Evolutionary conservation across 139 green algal genomes (phyloP), one percentile per base, ranked within the genome.

Genomic region (Haematococcus lacustris): DNA sequence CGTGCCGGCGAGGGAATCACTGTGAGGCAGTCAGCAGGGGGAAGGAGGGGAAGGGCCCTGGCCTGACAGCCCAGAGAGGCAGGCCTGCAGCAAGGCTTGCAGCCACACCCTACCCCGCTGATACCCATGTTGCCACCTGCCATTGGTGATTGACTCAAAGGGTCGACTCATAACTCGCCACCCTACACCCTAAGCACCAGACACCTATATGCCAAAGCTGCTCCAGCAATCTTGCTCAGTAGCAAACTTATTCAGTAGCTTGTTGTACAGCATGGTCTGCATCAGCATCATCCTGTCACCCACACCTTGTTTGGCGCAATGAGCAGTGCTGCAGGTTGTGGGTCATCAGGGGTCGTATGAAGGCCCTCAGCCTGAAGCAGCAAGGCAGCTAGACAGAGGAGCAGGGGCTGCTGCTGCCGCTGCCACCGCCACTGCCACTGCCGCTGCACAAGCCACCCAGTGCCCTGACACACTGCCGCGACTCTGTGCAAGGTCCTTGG

Each of bases 1-100:
- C 17, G 63, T 23, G 78, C 85, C 7, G 87, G 87, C 0, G 75
- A 87, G n/a, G 87, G 87, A 51, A 92, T 92, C 51, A 73, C 90
- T 82, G 82, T 86, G 47, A 65, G 76, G 3, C 86, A 28, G n/a
- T 78, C 50, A 39, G 73, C 47, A 57, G 13, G 47, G 47, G 47
- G 13, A 28, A 21, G 13, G 47, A 28, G 21, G 13, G 47, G 13
- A 57, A 57, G 13, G 13, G 47, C 13, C 13, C 47, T 57, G 47
- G 47, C 13, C 21, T n/a, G n/a, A n/a, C n/a, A n/a, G n/a, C n/a
- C n/a, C n/a, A n/a, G n/a, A n/a, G n/a, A n/a, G n/a, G n/a, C n/a
- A n/a, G n/a, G n/a, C n/a, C n/a, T n/a, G n/a, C n/a, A n/a, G 47
- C 47, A 57, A 13, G 47, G 13, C 47, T 57, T 21, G 47, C 13